A percentile compares a stretch with the other conserved stretches of the same genome.
These are phyloP conservation scores for Cytospora piceae DNA, from an alignment of 2,329 filamentous ascomycete species.

Conservation along the genomic window DNA sequence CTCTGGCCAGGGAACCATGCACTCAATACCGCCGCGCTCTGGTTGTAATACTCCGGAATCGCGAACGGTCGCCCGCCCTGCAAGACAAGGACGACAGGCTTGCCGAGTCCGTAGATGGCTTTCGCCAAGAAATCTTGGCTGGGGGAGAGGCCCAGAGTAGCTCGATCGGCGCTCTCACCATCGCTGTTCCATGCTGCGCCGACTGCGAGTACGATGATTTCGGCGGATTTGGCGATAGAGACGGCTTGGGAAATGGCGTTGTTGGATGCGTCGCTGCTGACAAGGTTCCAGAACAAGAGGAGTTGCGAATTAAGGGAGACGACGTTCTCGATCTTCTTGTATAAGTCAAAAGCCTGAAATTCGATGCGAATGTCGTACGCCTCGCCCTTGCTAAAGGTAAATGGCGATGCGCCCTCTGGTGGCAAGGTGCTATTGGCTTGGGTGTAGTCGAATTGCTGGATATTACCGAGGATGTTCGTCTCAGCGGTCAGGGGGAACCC, in stretches of 20 bases:
- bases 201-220: constrained; percentile 45
- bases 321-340: constrained; percentile 44
- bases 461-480: constrained; percentile 46
- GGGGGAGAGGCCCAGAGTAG: constrained; percentile 41
- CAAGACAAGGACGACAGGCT: constrained; percentile 47
- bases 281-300: constrained; percentile 50
- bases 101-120: constrained; percentile 43
- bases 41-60: constrained; percentile 43
- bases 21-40: constrained; percentile 45
- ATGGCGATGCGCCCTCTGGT: constrained; percentile 43
- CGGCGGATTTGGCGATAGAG: constrained; percentile 40
- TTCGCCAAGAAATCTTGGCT: constrained; percentile 44
- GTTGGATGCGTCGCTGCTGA: constrained; percentile 38
- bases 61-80: constrained; percentile 48
- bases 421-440: constrained; percentile 41
- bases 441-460: constrained; percentile 44
- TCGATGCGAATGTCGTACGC: constrained; percentile 45
- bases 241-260: constrained; percentile 41
- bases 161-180: constrained; percentile 47
- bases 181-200: constrained; percentile 51
- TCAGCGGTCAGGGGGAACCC: constrained; percentile 34
- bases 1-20: constrained; percentile 43
- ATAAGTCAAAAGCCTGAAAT: constrained; percentile 47
- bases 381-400: constrained; percentile 42
- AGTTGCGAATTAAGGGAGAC: constrained; percentile 48